phyloP scores from a whole-genome alignment of 768 basidiomycete species.

The Fibroporia radiculosa region DNA sequence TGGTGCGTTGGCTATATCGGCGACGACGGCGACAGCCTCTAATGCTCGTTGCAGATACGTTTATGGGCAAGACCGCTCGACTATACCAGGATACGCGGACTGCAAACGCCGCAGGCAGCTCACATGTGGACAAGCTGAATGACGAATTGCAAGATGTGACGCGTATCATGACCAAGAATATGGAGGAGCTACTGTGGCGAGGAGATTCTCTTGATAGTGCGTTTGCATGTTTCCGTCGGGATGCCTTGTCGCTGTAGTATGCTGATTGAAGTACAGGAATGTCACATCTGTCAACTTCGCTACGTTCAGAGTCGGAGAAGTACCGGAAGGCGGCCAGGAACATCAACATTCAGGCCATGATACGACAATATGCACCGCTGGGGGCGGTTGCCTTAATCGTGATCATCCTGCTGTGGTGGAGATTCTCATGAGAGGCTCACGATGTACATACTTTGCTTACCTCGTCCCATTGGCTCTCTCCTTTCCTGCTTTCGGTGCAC shows the following conservation, averaged over 20 bases:
- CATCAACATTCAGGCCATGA: conserved; percentile 88
- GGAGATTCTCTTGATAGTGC: conserved; percentile 94
- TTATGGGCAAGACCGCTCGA: conserved; percentile 96
- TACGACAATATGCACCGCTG: conserved; percentile 93
- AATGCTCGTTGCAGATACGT: conserved; percentile 61
- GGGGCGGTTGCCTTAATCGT: conserved; percentile 76
- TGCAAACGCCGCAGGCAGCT: conserved; percentile 56
- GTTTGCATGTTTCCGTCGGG: conserved; percentile 23
- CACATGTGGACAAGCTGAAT: conserved; percentile 79
- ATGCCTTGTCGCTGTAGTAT: not conserved
- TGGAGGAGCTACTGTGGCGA: conserved; percentile 98
- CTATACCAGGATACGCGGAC: conserved; percentile 92
- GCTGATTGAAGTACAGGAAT: conserved; percentile 51
- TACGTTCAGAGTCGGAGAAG: conserved; percentile 94
- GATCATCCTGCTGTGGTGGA: conserved; percentile 73
- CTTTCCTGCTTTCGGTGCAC: too few relatives aligned
- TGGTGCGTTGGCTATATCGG: conserved; percentile 37
- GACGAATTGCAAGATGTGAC: conserved; percentile 98
- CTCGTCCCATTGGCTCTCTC: conserved; percentile 2
- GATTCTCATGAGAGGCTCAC: conserved; percentile 44
- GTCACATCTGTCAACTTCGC: conserved; percentile 91
- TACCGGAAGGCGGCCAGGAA: conserved; percentile 94
- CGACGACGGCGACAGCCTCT: not conserved
- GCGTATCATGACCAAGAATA: conserved; percentile 99
- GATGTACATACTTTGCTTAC: conserved; percentile 7